Evolutionary conservation across 148 eudicot genomes (phyloP).

Genomic region (Agrostemma githago): DNA sequence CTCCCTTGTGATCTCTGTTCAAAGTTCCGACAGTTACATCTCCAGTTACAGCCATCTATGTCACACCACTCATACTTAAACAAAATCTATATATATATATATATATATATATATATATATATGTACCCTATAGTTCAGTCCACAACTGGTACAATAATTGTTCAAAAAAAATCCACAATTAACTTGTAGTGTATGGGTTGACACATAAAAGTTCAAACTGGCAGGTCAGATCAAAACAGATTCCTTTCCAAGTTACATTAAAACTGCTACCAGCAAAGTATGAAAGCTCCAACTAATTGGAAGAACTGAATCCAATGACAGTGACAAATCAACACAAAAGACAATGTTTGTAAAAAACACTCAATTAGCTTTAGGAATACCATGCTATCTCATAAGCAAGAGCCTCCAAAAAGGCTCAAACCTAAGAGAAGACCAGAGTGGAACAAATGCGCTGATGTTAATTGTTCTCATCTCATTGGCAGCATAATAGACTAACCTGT

Average conservation of each 20-base stretch:
- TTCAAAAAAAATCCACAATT: not conserved
- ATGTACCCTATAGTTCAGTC: not conserved
- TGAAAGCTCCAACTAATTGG: not conserved
- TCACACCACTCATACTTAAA: not conserved
- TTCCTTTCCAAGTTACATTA: not conserved
- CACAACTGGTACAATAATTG: constrained; percentile 5
- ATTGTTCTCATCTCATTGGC: too few species aligned
- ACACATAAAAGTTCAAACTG: not conserved
- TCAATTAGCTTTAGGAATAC: too few species aligned
- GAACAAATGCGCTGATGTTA: too few species aligned
- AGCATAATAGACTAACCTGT: too few species aligned
- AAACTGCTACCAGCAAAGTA: not conserved
- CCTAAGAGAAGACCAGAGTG: too few species aligned
- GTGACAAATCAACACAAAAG: not conserved
- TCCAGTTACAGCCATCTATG: constrained; percentile 9
- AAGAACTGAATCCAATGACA: not conserved
- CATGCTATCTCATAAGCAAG: too few species aligned
- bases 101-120: too few species aligned
- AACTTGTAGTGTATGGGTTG: not conserved
- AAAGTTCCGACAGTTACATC: constrained; percentile 15
- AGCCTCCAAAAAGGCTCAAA: too few species aligned
- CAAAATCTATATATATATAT: not conserved
- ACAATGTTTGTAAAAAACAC: too few species aligned
- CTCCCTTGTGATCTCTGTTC: constrained; percentile 77
- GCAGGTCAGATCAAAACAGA: not conserved